Percentiles rank a stretch among this genome's conserved stretches.
Evolutionary conservation across 495 filamentous ascomycete genomes (phyloP).

Genomic region (Aspergillus carlsbadensis): DNA sequence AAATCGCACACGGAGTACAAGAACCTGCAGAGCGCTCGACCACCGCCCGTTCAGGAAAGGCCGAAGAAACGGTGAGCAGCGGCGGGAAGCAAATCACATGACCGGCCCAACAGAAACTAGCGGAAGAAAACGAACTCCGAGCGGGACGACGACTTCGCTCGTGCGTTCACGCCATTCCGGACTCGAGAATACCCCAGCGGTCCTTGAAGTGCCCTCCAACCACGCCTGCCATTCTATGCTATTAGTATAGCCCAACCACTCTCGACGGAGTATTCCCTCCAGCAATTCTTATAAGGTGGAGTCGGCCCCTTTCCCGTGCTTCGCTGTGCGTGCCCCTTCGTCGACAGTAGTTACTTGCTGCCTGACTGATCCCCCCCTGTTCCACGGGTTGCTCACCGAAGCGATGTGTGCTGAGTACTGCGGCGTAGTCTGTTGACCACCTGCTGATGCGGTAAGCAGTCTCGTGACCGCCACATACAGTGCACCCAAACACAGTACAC

Average conservation of each 20-base stretch:
- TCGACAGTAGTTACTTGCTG: neutral
- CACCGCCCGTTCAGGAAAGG: slow-evolving; percentile 10
- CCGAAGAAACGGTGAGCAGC: neutral
- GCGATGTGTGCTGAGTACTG: neutral
- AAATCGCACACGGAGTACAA: too few species aligned
- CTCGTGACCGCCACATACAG: slow-evolving; percentile 33
- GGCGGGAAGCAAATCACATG: slow-evolving; percentile 3
- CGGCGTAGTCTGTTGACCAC: neutral
- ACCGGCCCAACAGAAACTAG: neutral
- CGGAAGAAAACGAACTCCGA: neutral
- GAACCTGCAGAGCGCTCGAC: too few species aligned
- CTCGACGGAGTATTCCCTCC: neutral
- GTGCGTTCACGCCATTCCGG: slow-evolving; percentile 15
- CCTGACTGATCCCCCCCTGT: neutral
- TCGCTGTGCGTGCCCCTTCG: neutral
- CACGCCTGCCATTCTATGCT: neutral
- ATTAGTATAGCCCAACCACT: slow-evolving; percentile 5
- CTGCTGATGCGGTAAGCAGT: slow-evolving; percentile 43
- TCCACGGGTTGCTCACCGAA: neutral
- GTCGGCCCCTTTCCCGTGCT: neutral
- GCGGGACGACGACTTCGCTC: slow-evolving; percentile 12
- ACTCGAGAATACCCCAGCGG: slow-evolving; percentile 49
- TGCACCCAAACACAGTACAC: neutral
- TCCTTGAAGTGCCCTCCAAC: slow-evolving; percentile 42
- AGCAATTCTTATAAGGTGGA: slow-evolving; percentile 1